Evolutionary conservation across 2,329 filamentous ascomycete species (phyloP).

Genomic region (Coniosporium tulheliwenetii): DNA sequence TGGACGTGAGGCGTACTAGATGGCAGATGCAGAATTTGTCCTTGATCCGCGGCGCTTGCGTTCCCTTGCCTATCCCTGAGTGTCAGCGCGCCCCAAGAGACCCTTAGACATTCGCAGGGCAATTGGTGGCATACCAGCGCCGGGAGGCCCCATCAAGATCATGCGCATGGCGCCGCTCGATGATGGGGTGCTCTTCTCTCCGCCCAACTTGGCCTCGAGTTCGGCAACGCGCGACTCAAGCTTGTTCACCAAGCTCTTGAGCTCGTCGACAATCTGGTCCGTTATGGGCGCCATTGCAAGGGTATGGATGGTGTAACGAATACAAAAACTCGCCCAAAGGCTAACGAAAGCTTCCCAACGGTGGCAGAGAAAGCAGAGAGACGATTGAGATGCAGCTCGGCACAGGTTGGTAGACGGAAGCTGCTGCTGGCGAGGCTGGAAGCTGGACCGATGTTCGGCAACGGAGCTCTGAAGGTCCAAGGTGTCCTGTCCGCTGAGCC

Average conservation of each 20-base stretch:
- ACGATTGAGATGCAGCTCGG: too few relatives aligned
- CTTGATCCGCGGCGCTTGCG: slow-evolving; percentile 94
- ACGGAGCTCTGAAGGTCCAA: too few relatives aligned
- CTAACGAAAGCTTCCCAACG: too few relatives aligned
- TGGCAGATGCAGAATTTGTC: slow-evolving; percentile 97
- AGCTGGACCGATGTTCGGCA: too few relatives aligned
- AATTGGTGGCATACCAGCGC: slow-evolving; percentile 58
- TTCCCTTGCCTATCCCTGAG: slow-evolving; percentile 69
- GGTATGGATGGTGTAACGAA: too few relatives aligned
- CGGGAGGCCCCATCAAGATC: slow-evolving; percentile 94
- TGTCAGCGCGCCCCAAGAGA: too few relatives aligned
- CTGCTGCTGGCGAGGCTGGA: too few relatives aligned
- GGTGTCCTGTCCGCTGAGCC: too few relatives aligned
- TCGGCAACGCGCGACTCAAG: slow-evolving; percentile 77
- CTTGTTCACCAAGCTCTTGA: slow-evolving; percentile 69
- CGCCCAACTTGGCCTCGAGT: slow-evolving; percentile 57
- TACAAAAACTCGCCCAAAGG: too few relatives aligned
- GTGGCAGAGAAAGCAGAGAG: too few relatives aligned
- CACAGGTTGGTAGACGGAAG: too few relatives aligned
- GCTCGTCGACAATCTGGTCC: slow-evolving; percentile 62
- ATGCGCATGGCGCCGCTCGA: slow-evolving; percentile 59
- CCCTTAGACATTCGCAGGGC: neutral
- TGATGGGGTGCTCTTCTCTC: slow-evolving; percentile 15
- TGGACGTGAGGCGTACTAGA: slow-evolving; percentile 42
- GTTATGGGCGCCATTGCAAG: slow-evolving; percentile 71